Evolutionary conservation across 208 protist species (phyloP).

Genomic region (Acanthamoeba lenticulata): DNA sequence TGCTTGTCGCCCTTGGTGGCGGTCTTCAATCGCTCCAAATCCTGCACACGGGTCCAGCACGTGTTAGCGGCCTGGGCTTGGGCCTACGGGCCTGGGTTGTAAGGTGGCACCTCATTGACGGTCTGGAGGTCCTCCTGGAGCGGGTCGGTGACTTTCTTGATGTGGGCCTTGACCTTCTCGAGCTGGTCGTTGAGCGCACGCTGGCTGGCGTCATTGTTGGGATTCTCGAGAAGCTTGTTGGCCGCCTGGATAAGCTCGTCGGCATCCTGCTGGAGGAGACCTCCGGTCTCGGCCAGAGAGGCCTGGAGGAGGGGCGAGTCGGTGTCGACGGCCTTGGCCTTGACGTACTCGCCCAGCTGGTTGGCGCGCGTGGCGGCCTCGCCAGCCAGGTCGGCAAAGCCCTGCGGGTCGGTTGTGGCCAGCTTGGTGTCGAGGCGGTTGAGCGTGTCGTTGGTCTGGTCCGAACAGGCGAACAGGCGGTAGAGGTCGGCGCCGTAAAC

Average conservation of each 20-base stretch:
- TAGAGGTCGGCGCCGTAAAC: conserved; percentile 63
- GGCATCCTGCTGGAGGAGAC: neutral
- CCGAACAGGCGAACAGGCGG: conserved; percentile 40
- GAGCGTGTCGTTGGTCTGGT: conserved; percentile 20
- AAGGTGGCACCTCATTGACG: neutral
- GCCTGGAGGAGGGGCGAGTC: conserved; percentile 47
- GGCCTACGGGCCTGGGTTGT: too few relatives aligned
- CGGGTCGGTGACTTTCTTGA: conserved; percentile 44
- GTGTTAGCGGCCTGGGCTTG: too few relatives aligned
- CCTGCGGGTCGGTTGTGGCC: conserved; percentile 17
- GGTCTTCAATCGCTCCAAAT: neutral
- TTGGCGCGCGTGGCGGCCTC: conserved; percentile 46
- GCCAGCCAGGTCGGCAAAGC: conserved; percentile 45
- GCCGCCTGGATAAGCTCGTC: conserved; percentile 39
- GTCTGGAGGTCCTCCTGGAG: conserved; percentile 53
- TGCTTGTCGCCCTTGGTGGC: neutral
- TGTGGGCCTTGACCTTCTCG: neutral
- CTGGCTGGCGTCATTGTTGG: neutral
- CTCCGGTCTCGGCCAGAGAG: neutral
- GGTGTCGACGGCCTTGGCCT: conserved; percentile 46
- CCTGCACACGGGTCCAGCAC: neutral
- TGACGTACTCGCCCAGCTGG: conserved; percentile 52
- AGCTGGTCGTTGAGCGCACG: neutral
- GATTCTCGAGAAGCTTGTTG: conserved; percentile 49
- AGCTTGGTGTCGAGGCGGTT: conserved; percentile 28